Evolutionary conservation across 805 yeast species (phyloP).

Genomic region (Blastobotrys muscicola): DNA sequence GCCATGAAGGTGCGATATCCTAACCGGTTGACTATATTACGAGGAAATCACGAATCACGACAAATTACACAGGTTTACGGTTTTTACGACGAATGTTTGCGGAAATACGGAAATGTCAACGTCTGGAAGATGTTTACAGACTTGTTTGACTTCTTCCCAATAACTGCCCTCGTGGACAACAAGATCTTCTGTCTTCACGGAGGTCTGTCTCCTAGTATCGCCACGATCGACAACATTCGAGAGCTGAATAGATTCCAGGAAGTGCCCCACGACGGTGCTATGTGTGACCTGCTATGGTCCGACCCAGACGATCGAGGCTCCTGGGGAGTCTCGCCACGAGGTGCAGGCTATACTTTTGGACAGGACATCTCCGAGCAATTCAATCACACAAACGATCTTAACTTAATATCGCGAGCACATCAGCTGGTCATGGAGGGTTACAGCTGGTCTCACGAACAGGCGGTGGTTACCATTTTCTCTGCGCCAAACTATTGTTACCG

Average conservation of each 20-base stretch:
- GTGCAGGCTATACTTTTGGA: slow-evolving; percentile 98
- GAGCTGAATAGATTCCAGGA: slow-evolving; percentile 90
- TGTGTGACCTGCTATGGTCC: slow-evolving; percentile 94
- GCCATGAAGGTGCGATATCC: slow-evolving; percentile 95
- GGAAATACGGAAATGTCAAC: slow-evolving; percentile 87
- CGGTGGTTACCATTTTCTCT: slow-evolving; percentile 85
- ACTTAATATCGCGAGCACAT: slow-evolving; percentile 90
- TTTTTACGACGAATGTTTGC: slow-evolving; percentile 89
- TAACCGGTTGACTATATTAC: slow-evolving; percentile 79
- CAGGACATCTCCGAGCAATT: slow-evolving; percentile 93
- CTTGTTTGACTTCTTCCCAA: slow-evolving; percentile 89
- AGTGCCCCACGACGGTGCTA: slow-evolving; percentile 97
- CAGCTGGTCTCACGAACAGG: slow-evolving; percentile 90
- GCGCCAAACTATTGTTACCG: slow-evolving; percentile 97
- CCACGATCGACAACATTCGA: slow-evolving; percentile 88
- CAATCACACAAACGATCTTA: slow-evolving; percentile 83
- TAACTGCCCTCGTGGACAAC: slow-evolving; percentile 89
- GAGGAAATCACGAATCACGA: slow-evolving; percentile 94
- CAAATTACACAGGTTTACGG: slow-evolving; percentile 97
- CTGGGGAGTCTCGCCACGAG: slow-evolving; percentile 98
- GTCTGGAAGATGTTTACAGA: slow-evolving; percentile 94
- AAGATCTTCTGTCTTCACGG: slow-evolving; percentile 92
- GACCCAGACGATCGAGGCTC: slow-evolving; percentile 98
- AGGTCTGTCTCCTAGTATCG: slow-evolving; percentile 95
- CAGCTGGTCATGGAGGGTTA: slow-evolving; percentile 97